Conservation (phyloP, 2,329 filamentous ascomycete genomes). For the Colletotrichum cereale region DNA sequence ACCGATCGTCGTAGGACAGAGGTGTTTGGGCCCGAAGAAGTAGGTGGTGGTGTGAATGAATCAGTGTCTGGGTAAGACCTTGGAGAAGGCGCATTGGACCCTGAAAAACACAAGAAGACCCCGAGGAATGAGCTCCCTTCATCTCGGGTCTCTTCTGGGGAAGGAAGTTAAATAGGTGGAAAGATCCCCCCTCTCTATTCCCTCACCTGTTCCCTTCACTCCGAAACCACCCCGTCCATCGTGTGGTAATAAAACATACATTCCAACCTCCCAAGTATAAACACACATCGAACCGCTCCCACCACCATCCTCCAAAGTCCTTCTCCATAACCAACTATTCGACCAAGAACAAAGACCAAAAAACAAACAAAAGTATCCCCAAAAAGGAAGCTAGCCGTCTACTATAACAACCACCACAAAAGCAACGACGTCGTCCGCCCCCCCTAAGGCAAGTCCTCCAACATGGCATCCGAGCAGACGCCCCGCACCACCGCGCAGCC, state of each 20-base stretch:
- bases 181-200: background rate
- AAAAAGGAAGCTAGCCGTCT: background rate
- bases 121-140: background rate
- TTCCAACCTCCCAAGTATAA: background rate
- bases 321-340: background rate
- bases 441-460: background rate
- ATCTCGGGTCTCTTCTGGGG: too few species aligned
- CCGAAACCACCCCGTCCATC: slow-evolving; percentile 10
- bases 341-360: background rate
- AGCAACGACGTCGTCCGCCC: too few species aligned
- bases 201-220: background rate
- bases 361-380: background rate
- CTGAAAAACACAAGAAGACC: slow-evolving; percentile 2
- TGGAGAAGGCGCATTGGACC: slow-evolving; percentile 24
- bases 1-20: background rate
- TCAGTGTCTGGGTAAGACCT: background rate
- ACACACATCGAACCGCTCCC: background rate
- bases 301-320: background rate
- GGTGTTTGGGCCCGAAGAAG: background rate
- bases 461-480: slow-evolving; percentile 1
- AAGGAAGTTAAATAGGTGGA: slow-evolving; percentile 2
- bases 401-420: too few species aligned
- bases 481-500: slow-evolving; percentile 8
- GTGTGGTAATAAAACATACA: slow-evolving; percentile 14
- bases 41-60: background rate